Evolutionary conservation across 2,329 filamentous ascomycete genomes (phyloP).

Genomic region (Colletotrichum sp.): DNA sequence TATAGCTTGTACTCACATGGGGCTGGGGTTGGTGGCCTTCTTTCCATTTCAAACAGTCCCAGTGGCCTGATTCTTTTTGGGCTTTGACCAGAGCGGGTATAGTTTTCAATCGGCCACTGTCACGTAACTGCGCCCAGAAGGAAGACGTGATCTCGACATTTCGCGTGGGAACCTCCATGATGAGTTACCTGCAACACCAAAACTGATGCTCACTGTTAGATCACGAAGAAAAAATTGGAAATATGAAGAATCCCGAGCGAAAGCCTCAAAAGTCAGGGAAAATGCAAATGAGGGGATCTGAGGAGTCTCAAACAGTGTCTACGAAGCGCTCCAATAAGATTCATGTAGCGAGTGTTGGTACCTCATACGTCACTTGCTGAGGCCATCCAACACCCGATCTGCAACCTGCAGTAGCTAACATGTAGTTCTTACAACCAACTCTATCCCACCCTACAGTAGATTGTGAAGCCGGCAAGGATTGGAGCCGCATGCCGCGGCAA

Average conservation of each 20-base stretch:
- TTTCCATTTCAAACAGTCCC: constrained; percentile 3
- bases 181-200: neutral
- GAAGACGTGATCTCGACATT: neutral
- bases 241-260: neutral
- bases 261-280: neutral
- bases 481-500: neutral
- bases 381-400: neutral
- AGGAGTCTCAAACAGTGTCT: neutral
- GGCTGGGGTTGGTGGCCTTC: neutral
- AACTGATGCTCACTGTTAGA: neutral
- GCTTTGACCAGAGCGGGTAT: neutral
- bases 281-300: neutral
- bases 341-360: neutral
- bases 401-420: neutral
- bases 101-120: neutral
- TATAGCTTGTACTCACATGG: neutral
- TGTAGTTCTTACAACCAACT: neutral
- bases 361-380: neutral
- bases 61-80: neutral
- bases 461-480: neutral
- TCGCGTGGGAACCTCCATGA: neutral
- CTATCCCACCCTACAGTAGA: neutral
- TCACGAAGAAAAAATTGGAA: neutral
- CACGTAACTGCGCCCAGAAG: neutral
- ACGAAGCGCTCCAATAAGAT: neutral